Percentiles rank a stretch among this genome's conserved stretches.
These are phyloP conservation scores for Apiospora malaysiana DNA, from an alignment of 2,329 filamentous ascomycete genomes.

Conservation along the genomic window DNA sequence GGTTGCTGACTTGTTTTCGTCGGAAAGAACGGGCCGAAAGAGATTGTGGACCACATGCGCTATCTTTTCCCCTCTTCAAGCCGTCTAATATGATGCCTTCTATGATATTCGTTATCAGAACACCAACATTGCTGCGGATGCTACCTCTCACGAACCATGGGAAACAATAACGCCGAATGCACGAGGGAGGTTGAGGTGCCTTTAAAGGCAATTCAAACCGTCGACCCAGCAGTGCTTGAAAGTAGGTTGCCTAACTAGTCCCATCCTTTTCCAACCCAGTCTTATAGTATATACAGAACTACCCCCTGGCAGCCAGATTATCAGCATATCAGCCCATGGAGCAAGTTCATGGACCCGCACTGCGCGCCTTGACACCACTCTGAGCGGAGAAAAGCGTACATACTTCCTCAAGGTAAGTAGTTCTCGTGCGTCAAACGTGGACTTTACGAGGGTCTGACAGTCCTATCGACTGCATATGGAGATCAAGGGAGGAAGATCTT, in stretches of 20 bases:
- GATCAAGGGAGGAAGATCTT: conserved; percentile 23
- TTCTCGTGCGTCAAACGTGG: background rate
- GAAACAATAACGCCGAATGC: background rate
- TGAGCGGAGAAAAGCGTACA: background rate
- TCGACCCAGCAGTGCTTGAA: background rate
- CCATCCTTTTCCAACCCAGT: too few species aligned
- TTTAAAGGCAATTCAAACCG: background rate
- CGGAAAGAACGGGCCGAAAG: too few species aligned
- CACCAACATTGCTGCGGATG: background rate
- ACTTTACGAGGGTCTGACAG: background rate
- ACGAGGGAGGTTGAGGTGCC: background rate
- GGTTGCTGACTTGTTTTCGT: too few species aligned
- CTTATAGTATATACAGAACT: background rate
- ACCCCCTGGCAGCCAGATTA: background rate
- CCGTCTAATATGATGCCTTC: too few species aligned
- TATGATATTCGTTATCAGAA: background rate
- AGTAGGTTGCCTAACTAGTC: background rate
- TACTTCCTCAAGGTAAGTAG: background rate
- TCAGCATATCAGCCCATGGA: conserved; percentile 26
- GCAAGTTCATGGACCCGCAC: conserved; percentile 32
- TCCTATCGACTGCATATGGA: background rate
- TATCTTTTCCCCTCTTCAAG: too few species aligned
- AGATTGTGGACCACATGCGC: too few species aligned
- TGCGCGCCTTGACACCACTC: conserved; percentile 28
- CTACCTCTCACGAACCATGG: background rate